Evolutionary conservation across 2,329 filamentous ascomycete genomes (phyloP).

Genomic region (Arthroderma sp.): DNA sequence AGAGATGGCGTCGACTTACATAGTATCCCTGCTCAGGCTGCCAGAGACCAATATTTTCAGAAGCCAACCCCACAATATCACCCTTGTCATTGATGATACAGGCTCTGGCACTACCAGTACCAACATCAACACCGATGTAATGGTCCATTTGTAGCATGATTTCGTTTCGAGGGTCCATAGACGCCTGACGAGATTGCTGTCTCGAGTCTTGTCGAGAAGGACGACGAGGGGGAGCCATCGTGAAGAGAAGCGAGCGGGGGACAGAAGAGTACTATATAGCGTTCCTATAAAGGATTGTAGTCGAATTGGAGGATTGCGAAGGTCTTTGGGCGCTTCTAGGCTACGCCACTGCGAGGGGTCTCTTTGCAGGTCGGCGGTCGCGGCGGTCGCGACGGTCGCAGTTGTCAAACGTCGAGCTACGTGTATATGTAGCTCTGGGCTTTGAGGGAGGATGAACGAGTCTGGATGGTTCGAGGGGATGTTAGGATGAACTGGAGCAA

Average conservation of each 20-base stretch:
- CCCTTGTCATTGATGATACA: slow-evolving; percentile 89
- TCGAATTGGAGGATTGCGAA: neutral
- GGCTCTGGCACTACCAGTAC: slow-evolving; percentile 85
- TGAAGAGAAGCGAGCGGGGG: slow-evolving; percentile 2
- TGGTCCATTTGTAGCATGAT: slow-evolving; percentile 45
- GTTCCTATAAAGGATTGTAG: slow-evolving; percentile 1
- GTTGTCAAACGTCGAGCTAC: neutral
- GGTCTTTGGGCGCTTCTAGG: neutral
- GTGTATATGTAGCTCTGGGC: no score
- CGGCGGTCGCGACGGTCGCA: neutral
- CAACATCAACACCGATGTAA: slow-evolving; percentile 84
- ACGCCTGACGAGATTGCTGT: slow-evolving; percentile 25
- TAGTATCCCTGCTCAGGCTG: slow-evolving; percentile 64
- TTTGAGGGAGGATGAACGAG: no score
- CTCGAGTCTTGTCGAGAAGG: slow-evolving; percentile 15
- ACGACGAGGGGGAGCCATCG: slow-evolving; percentile 19
- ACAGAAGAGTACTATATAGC: neutral
- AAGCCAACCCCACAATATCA: slow-evolving; percentile 63
- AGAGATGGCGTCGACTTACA: slow-evolving; percentile 32
- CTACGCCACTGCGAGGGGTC: neutral
- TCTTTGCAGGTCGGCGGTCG: neutral
- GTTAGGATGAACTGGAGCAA: no score
- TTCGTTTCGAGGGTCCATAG: slow-evolving; percentile 41
- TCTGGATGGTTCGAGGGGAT: no score
- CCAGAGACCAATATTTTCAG: slow-evolving; percentile 68